Evolutionary conservation across 2,329 filamentous ascomycete species (phyloP).

Genomic region (Neopestalotiopsis sp.): DNA sequence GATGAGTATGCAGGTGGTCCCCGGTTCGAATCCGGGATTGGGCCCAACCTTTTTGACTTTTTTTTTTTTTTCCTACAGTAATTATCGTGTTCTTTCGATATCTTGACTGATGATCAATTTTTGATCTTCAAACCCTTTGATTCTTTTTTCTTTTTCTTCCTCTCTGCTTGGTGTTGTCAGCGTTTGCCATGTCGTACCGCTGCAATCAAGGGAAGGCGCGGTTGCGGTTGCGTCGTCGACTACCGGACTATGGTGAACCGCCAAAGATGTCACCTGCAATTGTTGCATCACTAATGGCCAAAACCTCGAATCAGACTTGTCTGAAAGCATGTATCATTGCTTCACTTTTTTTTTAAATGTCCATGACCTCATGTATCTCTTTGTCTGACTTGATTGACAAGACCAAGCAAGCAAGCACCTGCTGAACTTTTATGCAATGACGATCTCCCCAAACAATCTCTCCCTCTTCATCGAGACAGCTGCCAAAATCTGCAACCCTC

Average conservation of each 20-base stretch:
- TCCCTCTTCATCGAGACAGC: slow-evolving; percentile 7
- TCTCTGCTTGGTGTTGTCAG: background rate
- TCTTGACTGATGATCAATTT: background rate
- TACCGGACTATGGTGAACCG: too few relatives aligned
- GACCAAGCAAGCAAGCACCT: background rate
- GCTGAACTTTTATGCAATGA: slow-evolving; percentile 1
- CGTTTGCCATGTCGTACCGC: too few relatives aligned
- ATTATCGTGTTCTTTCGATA: background rate
- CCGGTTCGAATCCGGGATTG: slow-evolving; percentile 13
- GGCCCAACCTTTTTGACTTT: slow-evolving; percentile 10
- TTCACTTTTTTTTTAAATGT: too few relatives aligned
- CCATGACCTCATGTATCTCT: background rate
- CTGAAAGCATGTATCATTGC: too few relatives aligned
- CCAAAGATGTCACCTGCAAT: too few relatives aligned
- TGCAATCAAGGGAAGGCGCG: too few relatives aligned
- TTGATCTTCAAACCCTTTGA: background rate
- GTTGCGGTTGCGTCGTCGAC: too few relatives aligned
- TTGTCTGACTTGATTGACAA: background rate
- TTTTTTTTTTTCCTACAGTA: background rate
- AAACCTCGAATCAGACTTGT: too few relatives aligned
- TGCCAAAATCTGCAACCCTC: background rate
- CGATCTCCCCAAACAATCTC: slow-evolving; percentile 9
- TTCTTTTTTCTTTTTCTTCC: background rate
- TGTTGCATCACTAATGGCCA: too few relatives aligned
- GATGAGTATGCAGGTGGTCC: slow-evolving; percentile 11